Conservation (phyloP, 2,329 filamentous ascomycete species). For the Periconia sp. region DNA sequence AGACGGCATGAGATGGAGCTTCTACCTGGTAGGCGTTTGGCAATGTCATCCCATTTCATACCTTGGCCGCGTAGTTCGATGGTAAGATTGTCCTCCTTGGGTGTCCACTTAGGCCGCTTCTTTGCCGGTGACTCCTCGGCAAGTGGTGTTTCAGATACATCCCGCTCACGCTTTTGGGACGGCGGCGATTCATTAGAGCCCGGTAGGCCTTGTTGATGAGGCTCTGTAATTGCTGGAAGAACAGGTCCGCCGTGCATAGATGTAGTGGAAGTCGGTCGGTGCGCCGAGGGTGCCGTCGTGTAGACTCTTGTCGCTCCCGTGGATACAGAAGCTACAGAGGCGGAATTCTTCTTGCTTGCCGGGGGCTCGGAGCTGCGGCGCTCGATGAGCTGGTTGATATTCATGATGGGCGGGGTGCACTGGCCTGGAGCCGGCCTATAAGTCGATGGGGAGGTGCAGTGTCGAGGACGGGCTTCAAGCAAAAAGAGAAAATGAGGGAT, state of each 20-base stretch:
- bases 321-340: conserved; percentile 38
- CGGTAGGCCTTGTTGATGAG: conserved; percentile 32
- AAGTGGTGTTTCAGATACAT: conserved; percentile 42
- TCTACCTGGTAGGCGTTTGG: conserved; percentile 83
- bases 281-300: conserved; percentile 40
- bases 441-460: conserved; percentile 15
- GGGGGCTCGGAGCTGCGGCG: conserved; percentile 73
- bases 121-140: conserved; percentile 42
- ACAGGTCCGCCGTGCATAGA: conserved; percentile 42
- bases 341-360: conserved; percentile 51
- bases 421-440: conserved; percentile 52
- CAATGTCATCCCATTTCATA: conserved; percentile 99
- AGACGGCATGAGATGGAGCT: conserved; percentile 93
- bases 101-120: conserved; percentile 89
- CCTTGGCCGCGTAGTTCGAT: conserved; percentile 87
- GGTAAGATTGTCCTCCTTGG: conserved; percentile 89
- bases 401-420: conserved; percentile 74
- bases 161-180: conserved; percentile 36
- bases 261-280: conserved; percentile 30
- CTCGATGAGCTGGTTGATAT: conserved; percentile 91
- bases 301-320: conserved; percentile 51
- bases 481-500: conserved; percentile 1
- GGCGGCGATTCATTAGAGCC: conserved; percentile 38
- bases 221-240: conserved; percentile 41
- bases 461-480: too few species aligned